Percentiles rank a stretch among this genome's conserved stretches.
Evolutionary conservation across 768 basidiomycete genomes (phyloP).

Genomic region (Boletus subparvulus): DNA sequence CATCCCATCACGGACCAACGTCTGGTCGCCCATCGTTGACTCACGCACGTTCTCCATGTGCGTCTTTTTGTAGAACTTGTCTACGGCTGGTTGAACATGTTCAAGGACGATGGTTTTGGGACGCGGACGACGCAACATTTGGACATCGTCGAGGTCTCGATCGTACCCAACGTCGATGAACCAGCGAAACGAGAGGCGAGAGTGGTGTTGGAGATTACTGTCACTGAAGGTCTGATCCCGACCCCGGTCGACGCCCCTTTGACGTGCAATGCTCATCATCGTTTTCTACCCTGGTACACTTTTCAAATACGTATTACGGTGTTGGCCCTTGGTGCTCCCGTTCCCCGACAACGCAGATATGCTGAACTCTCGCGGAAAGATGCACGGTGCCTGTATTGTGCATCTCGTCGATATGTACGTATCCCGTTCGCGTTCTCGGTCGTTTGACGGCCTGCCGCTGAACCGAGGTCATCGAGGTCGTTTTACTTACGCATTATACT

Average conservation of each 20-base stretch:
- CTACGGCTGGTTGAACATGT: conserved; percentile 38
- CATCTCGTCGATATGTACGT: conserved; percentile 50
- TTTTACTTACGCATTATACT: background rate
- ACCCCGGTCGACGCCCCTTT: background rate
- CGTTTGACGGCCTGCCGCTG: background rate
- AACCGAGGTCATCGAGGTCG: background rate
- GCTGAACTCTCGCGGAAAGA: conserved; percentile 36
- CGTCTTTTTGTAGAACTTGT: conserved; percentile 31
- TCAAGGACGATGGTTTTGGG: conserved; percentile 26
- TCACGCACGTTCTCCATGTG: background rate
- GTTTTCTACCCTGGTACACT: background rate
- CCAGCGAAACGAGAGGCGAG: conserved; percentile 35
- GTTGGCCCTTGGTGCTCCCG: background rate
- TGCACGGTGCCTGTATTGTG: conserved; percentile 44
- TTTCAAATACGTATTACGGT: too few relatives aligned
- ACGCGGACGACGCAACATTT: conserved; percentile 7
- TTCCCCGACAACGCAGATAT: conserved; percentile 37
- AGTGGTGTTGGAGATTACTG: conserved; percentile 43
- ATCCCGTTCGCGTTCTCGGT: background rate
- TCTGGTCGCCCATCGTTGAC: background rate
- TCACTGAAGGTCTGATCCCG: conserved; percentile 40
- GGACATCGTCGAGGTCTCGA: conserved; percentile 39
- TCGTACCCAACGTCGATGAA: conserved; percentile 38
- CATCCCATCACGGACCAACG: background rate
- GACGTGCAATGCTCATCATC: background rate